Conservation (phyloP, 2,329 filamentous ascomycete species). For the Trichoderma semiorbis region DNA sequence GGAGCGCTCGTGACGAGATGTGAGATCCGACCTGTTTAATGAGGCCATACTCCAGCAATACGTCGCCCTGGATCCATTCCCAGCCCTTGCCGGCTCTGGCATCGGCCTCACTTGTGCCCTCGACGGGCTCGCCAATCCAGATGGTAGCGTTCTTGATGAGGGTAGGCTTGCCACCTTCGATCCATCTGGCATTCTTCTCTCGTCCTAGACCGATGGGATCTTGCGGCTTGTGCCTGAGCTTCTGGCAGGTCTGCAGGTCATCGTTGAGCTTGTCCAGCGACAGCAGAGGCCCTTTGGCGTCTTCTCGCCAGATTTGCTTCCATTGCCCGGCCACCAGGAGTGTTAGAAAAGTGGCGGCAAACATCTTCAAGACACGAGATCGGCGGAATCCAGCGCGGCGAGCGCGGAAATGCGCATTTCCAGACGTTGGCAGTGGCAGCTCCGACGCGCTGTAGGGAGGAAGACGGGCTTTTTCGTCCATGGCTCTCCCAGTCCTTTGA, state of each 20-base stretch:
- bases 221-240: conserved; percentile 51
- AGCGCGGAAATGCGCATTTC: conserved; percentile 21
- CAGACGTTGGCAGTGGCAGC: conserved; percentile 24
- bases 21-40: conserved; percentile 50
- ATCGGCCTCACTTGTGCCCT: conserved; percentile 49
- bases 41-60: conserved; percentile 58
- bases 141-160: conserved; percentile 65
- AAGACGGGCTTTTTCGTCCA: conserved; percentile 42
- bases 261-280: conserved; percentile 51
- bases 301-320: conserved; percentile 37
- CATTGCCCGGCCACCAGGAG: conserved; percentile 52
- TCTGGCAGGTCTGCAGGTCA: conserved; percentile 54
- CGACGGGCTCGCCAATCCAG: conserved; percentile 60
- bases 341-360: conserved; percentile 45
- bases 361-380: conserved; percentile 42
- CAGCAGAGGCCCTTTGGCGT: conserved; percentile 35
- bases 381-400: conserved; percentile 36
- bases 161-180: conserved; percentile 56
- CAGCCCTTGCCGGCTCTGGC: conserved; percentile 57
- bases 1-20: conserved; percentile 42
- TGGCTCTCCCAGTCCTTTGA: conserved; percentile 14
- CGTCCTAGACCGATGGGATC: conserved; percentile 56
- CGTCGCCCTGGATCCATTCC: conserved; percentile 57
- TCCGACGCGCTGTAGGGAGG: conserved; percentile 43
- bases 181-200: conserved; percentile 57